Conservation (phyloP, 352 stramenopile genomes). For the Phytophthora pisi region DNA sequence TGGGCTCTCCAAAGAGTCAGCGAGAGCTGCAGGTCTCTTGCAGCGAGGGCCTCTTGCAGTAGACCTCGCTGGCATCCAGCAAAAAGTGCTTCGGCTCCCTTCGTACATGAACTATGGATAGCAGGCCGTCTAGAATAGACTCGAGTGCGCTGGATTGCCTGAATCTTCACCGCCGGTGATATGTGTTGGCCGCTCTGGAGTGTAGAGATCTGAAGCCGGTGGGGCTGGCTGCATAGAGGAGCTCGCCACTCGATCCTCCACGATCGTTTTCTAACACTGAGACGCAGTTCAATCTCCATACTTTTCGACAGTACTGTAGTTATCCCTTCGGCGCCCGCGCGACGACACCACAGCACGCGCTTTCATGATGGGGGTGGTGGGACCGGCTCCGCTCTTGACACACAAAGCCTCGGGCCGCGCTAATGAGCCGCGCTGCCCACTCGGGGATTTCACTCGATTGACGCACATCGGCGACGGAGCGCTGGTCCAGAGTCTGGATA, state of each 20-base stretch:
- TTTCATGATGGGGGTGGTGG: slow-evolving; percentile 17
- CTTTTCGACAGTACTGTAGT: slow-evolving; percentile 9
- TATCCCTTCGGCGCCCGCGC: background rate
- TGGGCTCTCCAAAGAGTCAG: background rate
- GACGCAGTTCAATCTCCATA: background rate
- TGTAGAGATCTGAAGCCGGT: slow-evolving; percentile 8
- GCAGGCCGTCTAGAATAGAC: no score
- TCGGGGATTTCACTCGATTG: slow-evolving; percentile 11
- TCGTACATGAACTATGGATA: slow-evolving; percentile 1
- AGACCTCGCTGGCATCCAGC: slow-evolving; percentile 5
- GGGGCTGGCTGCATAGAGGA: slow-evolving; percentile 7
- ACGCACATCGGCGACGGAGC: background rate
- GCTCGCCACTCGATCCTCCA: background rate
- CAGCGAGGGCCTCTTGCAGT: background rate
- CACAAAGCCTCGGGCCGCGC: slow-evolving; percentile 16
- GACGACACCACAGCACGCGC: slow-evolving; percentile 21
- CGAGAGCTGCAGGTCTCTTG: background rate
- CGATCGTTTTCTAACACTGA: slow-evolving; percentile 25
- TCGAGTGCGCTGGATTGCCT: no score
- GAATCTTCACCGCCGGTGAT: background rate
- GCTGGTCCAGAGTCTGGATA: no score
- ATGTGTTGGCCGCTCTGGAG: background rate
- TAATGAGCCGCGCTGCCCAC: slow-evolving; percentile 8
- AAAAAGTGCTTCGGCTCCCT: slow-evolving; percentile 13
- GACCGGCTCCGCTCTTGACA: slow-evolving; percentile 26